Evolutionary conservation across 495 filamentous ascomycete species (phyloP).

Genomic region (Usnea hakonensis): DNA sequence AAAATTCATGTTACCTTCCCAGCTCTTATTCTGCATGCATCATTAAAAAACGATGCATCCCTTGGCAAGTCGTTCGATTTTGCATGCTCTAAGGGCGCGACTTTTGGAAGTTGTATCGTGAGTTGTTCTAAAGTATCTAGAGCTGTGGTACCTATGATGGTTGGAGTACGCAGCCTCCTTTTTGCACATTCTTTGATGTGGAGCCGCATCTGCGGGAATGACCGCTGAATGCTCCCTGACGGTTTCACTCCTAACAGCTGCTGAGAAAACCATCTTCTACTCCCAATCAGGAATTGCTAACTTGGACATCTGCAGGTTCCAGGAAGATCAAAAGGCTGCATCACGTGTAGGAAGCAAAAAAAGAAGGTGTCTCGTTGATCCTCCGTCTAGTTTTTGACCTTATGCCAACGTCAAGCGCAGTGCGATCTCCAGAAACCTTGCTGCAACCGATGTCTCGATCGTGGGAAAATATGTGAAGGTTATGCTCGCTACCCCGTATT

Average conservation of each 20-base stretch:
- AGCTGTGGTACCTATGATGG: neutral
- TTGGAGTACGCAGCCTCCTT: neutral
- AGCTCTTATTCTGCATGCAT: neutral
- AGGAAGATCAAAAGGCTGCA: neutral
- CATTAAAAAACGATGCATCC: neutral
- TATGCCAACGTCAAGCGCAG: neutral
- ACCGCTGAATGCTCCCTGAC: neutral
- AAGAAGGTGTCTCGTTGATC: neutral
- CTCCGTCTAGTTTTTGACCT: neutral
- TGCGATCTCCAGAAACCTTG: neutral
- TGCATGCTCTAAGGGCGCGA: no score
- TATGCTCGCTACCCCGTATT: neutral
- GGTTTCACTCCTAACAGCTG: neutral
- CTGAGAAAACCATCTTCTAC: neutral
- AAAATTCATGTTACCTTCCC: no score
- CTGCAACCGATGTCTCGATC: neutral
- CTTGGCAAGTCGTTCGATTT: no score
- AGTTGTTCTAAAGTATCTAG: neutral
- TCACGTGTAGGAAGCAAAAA: neutral
- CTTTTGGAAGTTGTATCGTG: no score
- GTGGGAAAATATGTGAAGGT: neutral
- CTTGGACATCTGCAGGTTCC: neutral
- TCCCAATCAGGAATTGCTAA: neutral
- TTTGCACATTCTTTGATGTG: neutral
- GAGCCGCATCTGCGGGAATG: neutral